Percentiles rank a stretch among this genome's conserved stretches.
Evolutionary conservation across 1,284 basidiomycete genomes (phyloP).

Genomic region (Neotropicomus parvogracilis): DNA sequence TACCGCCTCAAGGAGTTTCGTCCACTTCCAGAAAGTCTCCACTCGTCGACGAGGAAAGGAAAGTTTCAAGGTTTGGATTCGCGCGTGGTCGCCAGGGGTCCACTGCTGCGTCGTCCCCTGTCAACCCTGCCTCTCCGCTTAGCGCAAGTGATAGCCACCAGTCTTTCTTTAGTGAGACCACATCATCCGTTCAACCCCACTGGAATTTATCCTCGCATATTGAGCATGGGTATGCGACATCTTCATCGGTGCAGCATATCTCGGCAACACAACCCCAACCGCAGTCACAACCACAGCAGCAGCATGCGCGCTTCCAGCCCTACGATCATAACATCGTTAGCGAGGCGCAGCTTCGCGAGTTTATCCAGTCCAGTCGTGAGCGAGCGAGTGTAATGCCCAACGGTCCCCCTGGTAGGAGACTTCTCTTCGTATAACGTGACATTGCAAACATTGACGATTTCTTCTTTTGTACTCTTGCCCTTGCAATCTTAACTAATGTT

Average conservation of each 20-base stretch:
- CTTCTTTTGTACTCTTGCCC: constrained; percentile 23
- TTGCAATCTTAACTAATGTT: constrained; percentile 17
- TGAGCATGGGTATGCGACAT: constrained; percentile 43
- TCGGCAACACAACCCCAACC: constrained; percentile 32
- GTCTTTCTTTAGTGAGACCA: constrained; percentile 43
- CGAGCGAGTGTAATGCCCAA: constrained; percentile 38
- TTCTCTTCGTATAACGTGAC: constrained; percentile 41
- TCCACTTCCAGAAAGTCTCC: constrained; percentile 28
- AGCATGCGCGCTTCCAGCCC: constrained; percentile 50
- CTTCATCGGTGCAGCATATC: constrained; percentile 48
- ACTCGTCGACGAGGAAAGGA: constrained; percentile 58
- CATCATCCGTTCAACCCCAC: constrained; percentile 37
- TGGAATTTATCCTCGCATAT: constrained; percentile 49
- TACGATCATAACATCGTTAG: constrained; percentile 55
- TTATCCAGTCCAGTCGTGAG: constrained; percentile 66
- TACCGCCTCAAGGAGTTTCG: constrained; percentile 13
- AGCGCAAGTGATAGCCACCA: constrained; percentile 48
- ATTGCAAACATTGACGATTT: constrained; percentile 35
- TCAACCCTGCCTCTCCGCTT: constrained; percentile 55
- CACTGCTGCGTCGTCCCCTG: constrained; percentile 54
- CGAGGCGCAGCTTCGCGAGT: constrained; percentile 69
- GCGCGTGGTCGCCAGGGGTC: constrained; percentile 69
- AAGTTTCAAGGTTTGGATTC: constrained; percentile 80
- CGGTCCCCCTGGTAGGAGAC: constrained; percentile 47
- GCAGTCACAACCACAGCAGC: constrained; percentile 35